phyloP scores from a whole-genome alignment of 805 yeast species.

The Kazachstania africana region DNA sequence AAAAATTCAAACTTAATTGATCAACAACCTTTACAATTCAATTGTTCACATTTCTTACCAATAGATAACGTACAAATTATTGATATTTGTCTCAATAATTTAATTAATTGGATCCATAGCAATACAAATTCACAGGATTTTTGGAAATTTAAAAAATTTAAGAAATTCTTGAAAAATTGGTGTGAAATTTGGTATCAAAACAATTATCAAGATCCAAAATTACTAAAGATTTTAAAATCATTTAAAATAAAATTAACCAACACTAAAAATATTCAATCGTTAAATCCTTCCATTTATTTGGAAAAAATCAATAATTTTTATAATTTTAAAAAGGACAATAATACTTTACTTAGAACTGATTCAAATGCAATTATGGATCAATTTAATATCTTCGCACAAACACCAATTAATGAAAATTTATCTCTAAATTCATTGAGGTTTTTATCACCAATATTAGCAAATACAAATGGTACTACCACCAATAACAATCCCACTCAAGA shows the following conservation, averaged over 20 bases:
- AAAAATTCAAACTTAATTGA: slow-evolving; percentile 3
- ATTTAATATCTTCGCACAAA: slow-evolving; percentile 15
- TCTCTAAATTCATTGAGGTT: neutral
- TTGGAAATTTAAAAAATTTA: slow-evolving; percentile 17
- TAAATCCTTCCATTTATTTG: neutral
- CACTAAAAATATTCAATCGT: neutral
- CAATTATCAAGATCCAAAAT: slow-evolving; percentile 7
- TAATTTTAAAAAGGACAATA: neutral
- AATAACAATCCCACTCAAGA: too few species aligned
- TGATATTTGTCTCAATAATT: slow-evolving; percentile 12
- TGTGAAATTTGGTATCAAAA: slow-evolving; percentile 16
- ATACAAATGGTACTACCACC: too few species aligned
- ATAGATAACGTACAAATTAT: slow-evolving; percentile 19
- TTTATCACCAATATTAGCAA: slow-evolving; percentile 1
- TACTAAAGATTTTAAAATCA: slow-evolving; percentile 5
- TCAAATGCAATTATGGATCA: slow-evolving; percentile 21
- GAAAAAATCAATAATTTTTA: slow-evolving; percentile 1
- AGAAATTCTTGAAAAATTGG: slow-evolving; percentile 16
- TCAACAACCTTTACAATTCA: slow-evolving; percentile 16
- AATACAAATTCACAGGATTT: neutral
- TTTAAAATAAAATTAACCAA: slow-evolving; percentile 2
- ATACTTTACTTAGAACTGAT: slow-evolving; percentile 9
- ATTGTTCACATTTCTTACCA: slow-evolving; percentile 19
- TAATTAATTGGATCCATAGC: slow-evolving; percentile 10
- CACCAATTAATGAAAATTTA: slow-evolving; percentile 1